phyloP scores from a whole-genome alignment of 805 yeast species.

The Ogataea salicorniae region DNA sequence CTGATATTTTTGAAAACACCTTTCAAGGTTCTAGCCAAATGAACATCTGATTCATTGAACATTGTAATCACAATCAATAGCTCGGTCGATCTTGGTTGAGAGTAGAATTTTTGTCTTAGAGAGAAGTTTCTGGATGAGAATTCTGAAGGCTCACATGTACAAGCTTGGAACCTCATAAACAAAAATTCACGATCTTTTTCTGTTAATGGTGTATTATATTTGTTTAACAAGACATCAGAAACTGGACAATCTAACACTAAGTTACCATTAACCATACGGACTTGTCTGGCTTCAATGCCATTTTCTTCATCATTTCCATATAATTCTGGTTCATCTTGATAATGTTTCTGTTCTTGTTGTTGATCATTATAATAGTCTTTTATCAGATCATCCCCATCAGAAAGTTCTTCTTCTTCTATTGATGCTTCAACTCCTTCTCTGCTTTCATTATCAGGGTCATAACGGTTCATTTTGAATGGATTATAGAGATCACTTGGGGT shows the following conservation, averaged over 20 bases:
- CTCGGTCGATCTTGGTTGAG: constrained; percentile 78
- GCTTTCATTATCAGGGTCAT: constrained; percentile 18
- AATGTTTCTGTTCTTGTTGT: neutral
- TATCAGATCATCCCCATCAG: constrained; percentile 1
- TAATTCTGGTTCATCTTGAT: constrained; percentile 8
- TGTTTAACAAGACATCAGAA: constrained; percentile 55
- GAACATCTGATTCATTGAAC: constrained; percentile 83
- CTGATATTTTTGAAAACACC: constrained; percentile 87
- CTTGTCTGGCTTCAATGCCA: constrained; percentile 32
- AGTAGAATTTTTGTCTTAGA: constrained; percentile 77
- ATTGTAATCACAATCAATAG: constrained; percentile 80
- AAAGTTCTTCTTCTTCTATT: constrained; percentile 4
- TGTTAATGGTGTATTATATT: constrained; percentile 42
- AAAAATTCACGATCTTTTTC: constrained; percentile 56
- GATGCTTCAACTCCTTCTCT: constrained; percentile 12
- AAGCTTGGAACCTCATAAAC: constrained; percentile 90
- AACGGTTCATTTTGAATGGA: constrained; percentile 26
- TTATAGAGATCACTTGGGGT: constrained; percentile 25
- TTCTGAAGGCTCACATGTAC: constrained; percentile 83
- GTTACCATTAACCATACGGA: constrained; percentile 65
- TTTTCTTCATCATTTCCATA: constrained; percentile 8
- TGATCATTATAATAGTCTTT: constrained; percentile 1
- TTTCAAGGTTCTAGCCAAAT: constrained; percentile 78
- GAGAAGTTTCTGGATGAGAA: constrained; percentile 60
- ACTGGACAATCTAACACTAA: constrained; percentile 87